phyloP scores from a whole-genome alignment of 495 filamentous ascomycete genomes.

The Penicillium canariense region DNA sequence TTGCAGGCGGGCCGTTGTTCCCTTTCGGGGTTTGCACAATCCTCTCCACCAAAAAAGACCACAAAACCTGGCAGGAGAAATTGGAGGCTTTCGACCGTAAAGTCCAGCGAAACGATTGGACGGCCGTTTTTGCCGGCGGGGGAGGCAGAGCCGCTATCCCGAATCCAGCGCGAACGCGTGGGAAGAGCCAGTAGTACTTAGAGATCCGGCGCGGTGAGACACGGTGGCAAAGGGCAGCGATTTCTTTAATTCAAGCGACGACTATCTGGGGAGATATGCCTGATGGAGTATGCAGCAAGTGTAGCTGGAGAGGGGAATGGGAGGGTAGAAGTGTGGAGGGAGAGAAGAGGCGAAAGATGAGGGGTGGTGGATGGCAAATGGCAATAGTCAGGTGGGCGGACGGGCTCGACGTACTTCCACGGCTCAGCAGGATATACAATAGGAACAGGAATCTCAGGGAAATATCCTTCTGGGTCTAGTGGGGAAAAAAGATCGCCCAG shows the following conservation, averaged over 20 bases:
- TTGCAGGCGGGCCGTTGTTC: background rate
- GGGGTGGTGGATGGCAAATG: too few species aligned
- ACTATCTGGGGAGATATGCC: too few species aligned
- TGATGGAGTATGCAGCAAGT: too few species aligned
- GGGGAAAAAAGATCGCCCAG: too few species aligned
- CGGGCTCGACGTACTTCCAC: too few species aligned
- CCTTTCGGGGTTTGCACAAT: background rate
- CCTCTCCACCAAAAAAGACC: background rate
- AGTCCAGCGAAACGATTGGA: conserved; percentile 14
- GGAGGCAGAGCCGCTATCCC: conserved; percentile 9
- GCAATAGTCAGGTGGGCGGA: too few species aligned
- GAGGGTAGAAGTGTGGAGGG: too few species aligned
- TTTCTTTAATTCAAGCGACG: background rate
- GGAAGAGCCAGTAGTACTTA: background rate
- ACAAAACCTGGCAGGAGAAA: conserved; percentile 1
- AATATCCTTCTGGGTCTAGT: too few species aligned
- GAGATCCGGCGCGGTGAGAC: background rate
- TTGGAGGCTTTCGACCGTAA: background rate
- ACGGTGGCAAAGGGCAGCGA: background rate
- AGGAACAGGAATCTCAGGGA: too few species aligned
- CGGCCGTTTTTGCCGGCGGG: conserved; percentile 20
- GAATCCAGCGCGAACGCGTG: conserved; percentile 9
- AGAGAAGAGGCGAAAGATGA: too few species aligned
- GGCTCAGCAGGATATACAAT: too few species aligned
- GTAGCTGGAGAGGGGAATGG: background rate